A percentile compares a stretch with the other conserved stretches of the same genome.
These are phyloP conservation scores for Eucalyptus decipiens DNA, from an alignment of 345 rosid genomes.

Conservation along the genomic window DNA sequence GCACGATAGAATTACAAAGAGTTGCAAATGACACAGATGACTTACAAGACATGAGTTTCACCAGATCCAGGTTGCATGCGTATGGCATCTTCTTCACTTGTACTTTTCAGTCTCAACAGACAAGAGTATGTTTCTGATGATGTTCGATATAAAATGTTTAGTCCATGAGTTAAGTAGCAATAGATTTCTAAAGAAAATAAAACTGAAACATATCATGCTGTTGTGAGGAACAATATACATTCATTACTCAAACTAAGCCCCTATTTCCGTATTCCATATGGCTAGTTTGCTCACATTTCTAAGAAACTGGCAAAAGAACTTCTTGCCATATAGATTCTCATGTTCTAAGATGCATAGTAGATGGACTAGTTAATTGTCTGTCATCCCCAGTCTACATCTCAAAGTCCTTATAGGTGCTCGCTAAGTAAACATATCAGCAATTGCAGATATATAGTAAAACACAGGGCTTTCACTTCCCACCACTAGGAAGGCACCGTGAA, in stretches of 20 bases:
- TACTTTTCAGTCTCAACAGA: conserved; percentile 70
- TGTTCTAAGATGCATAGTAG: neutral
- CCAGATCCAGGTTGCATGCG: conserved; percentile 93
- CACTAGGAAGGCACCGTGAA: neutral
- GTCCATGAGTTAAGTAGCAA: neutral
- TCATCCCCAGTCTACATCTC: neutral
- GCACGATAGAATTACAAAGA: neutral
- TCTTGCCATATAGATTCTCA: neutral
- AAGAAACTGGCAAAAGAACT: neutral
- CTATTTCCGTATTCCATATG: neutral
- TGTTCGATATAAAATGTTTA: neutral
- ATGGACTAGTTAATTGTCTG: neutral
- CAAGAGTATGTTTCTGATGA: conserved; percentile 73
- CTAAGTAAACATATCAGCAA: neutral
- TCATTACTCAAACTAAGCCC: neutral
- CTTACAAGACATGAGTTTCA: conserved; percentile 94
- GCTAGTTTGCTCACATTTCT: neutral
- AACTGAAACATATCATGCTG: neutral
- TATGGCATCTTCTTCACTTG: conserved; percentile 64
- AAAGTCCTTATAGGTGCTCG: neutral
- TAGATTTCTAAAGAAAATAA: neutral
- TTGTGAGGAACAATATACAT: neutral
- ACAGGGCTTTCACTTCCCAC: neutral
- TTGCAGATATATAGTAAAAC: neutral
- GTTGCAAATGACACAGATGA: neutral